Percentiles rank a stretch among this genome's conserved stretches.
These are phyloP conservation scores for Paracamarosporium sp. DNA, from an alignment of 2,329 filamentous ascomycete species.

Conservation along the genomic window DNA sequence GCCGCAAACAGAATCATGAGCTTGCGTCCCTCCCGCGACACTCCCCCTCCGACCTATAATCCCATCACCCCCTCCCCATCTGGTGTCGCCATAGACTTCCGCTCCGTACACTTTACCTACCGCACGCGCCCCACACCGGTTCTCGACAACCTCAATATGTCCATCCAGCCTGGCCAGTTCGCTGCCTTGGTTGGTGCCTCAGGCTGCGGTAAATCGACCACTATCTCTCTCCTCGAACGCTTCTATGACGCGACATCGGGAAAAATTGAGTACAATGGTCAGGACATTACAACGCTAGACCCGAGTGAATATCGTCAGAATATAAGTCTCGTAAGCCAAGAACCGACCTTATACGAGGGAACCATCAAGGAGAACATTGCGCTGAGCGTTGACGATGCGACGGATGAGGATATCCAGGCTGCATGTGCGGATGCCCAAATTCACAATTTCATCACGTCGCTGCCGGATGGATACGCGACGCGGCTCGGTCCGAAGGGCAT, in stretches of 20 bases:
- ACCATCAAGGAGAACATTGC: conserved; percentile 50
- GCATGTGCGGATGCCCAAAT: conserved; percentile 47
- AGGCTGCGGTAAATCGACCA: conserved; percentile 75
- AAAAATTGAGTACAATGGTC: conserved; percentile 62
- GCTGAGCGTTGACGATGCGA: conserved; percentile 39
- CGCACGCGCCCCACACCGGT: conserved; percentile 82
- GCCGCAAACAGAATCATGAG: conserved; percentile 47
- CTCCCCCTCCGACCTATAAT: conserved; percentile 13
- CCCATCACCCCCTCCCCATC: conserved; percentile 13
- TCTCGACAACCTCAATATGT: conserved; percentile 54
- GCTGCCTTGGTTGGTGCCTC: conserved; percentile 73
- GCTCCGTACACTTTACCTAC: conserved; percentile 92
- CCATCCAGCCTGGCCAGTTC: conserved; percentile 67
- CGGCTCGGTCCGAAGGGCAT: conserved; percentile 45
- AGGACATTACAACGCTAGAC: conserved; percentile 45
- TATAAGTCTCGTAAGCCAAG: conserved; percentile 55
- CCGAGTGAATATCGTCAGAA: conserved; percentile 49
- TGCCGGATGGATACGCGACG: conserved; percentile 45
- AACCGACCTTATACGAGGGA: conserved; percentile 55
- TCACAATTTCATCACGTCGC: conserved; percentile 45
- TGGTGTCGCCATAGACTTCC: conserved; percentile 73
- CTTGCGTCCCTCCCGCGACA: conserved; percentile 32
- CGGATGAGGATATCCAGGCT: conserved; percentile 34
- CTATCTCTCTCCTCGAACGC: conserved; percentile 66
- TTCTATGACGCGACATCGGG: conserved; percentile 75